These are phyloP conservation scores for Fusarium liriodendri DNA, from an alignment of 2,329 filamentous ascomycete genomes.

Conservation along the genomic window DNA sequence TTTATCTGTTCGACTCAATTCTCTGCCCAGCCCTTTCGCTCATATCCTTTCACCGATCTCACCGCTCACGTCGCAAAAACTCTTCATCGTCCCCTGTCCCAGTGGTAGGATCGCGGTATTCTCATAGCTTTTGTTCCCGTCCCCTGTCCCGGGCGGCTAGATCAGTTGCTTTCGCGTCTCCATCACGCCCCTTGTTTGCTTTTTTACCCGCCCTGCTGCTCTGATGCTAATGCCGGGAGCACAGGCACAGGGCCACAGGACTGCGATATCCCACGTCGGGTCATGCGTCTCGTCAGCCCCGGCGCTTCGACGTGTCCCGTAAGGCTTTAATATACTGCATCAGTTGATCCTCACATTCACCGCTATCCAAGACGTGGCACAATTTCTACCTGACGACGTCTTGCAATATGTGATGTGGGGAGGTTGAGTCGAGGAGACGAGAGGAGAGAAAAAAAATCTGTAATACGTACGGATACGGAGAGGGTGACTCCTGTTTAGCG, in stretches of 20 bases:
- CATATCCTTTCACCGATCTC: background rate
- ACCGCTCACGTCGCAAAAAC: background rate
- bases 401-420: background rate
- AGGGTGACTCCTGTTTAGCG: background rate
- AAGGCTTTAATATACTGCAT: constrained; percentile 2
- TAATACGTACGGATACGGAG: background rate
- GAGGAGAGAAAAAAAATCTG: background rate
- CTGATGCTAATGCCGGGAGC: background rate
- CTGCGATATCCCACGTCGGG: background rate
- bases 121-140: background rate
- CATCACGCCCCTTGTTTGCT: background rate
- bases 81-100: background rate
- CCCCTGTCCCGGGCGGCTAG: background rate
- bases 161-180: background rate
- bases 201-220: background rate
- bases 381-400: background rate
- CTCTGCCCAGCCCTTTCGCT: background rate
- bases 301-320: background rate
- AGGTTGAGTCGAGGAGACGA: background rate
- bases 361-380: constrained; percentile 1
- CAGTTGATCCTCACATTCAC: background rate
- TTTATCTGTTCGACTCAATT: background rate
- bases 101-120: background rate
- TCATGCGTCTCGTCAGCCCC: background rate
- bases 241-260: background rate